Evolutionary conservation across 1,139 yeast genomes (phyloP).

Genomic region (Blastobotrys illinoisensis): DNA sequence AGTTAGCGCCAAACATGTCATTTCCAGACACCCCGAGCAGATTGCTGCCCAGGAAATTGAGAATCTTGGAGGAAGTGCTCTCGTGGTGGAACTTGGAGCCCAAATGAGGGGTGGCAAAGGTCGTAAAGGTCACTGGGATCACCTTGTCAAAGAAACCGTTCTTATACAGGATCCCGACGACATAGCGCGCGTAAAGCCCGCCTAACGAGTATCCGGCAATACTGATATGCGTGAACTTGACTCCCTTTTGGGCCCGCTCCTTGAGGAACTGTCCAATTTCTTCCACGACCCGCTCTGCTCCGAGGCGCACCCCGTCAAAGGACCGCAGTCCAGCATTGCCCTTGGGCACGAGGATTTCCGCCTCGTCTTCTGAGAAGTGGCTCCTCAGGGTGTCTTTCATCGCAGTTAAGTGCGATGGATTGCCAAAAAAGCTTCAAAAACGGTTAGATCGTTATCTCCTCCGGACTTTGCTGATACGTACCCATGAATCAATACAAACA

Average conservation of each 20-base stretch:
- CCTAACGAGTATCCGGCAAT: conserved; percentile 80
- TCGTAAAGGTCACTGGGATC: conserved; percentile 44
- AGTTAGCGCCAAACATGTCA: conserved; percentile 54
- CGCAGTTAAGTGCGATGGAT: conserved; percentile 64
- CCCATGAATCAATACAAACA: conserved; percentile 81
- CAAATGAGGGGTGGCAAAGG: conserved; percentile 79
- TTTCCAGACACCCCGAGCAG: conserved; percentile 69
- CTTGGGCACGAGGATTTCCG: conserved; percentile 58
- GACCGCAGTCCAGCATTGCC: conserved; percentile 73
- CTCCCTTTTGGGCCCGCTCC: conserved; percentile 13
- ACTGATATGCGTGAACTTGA: conserved; percentile 42
- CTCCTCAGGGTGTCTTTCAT: conserved; percentile 49
- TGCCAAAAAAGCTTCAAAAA: conserved; percentile 60
- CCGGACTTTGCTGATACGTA: conserved; percentile 24
- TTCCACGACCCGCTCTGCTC: conserved; percentile 61
- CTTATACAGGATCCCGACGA: conserved; percentile 60
- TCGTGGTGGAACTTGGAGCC: conserved; percentile 51
- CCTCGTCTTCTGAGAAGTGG: conserved; percentile 34
- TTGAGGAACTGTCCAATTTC: conserved; percentile 37
- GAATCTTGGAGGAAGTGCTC: conserved; percentile 39
- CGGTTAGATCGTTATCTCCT: background rate
- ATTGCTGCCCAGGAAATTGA: conserved; percentile 57
- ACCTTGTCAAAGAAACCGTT: conserved; percentile 47
- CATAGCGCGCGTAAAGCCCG: conserved; percentile 71
- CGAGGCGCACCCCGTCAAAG: conserved; percentile 73